Evolutionary conservation across 371 early-diverging fungal species (phyloP).

Genomic region (Apophysomyces ossiformis): DNA sequence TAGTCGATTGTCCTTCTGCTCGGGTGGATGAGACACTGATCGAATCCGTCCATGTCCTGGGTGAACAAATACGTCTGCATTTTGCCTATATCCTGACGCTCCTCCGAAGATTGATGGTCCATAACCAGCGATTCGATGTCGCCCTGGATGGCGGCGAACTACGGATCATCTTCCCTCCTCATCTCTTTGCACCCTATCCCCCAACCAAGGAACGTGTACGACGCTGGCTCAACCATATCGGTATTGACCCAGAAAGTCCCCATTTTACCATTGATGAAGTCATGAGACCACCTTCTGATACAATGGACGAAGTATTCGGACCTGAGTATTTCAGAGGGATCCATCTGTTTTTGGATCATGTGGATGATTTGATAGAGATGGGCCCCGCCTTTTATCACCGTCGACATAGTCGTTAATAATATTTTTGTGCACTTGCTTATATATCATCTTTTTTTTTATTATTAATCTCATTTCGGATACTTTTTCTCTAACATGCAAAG

Average conservation of each 20-base stretch:
- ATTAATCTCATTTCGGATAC: not conserved
- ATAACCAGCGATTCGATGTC: not conserved
- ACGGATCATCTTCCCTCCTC: slow-evolving; percentile 18
- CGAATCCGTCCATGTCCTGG: not conserved
- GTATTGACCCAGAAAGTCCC: slow-evolving; percentile 31
- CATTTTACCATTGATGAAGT: slow-evolving; percentile 22
- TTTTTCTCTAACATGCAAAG: no score
- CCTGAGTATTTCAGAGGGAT: slow-evolving; percentile 53
- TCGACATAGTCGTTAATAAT: slow-evolving; percentile 2
- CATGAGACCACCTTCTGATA: slow-evolving; percentile 11
- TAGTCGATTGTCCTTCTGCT: no score
- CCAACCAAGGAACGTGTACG: slow-evolving; percentile 13
- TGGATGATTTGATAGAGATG: slow-evolving; percentile 47
- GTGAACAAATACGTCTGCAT: not conserved
- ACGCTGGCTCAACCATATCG: slow-evolving; percentile 25
- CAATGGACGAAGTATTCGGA: slow-evolving; percentile 23
- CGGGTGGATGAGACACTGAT: not conserved
- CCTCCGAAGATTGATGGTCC: slow-evolving; percentile 1
- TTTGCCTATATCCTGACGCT: not conserved
- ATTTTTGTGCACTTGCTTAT: not conserved
- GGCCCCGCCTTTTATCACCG: slow-evolving; percentile 34
- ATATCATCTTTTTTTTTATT: not conserved
- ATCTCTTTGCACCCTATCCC: slow-evolving; percentile 10
- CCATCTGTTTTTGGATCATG: slow-evolving; percentile 47
- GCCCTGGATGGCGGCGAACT: slow-evolving; percentile 18